Evolutionary conservation across 768 basidiomycete species (phyloP).

Genomic region (Tricholoma sp.): DNA sequence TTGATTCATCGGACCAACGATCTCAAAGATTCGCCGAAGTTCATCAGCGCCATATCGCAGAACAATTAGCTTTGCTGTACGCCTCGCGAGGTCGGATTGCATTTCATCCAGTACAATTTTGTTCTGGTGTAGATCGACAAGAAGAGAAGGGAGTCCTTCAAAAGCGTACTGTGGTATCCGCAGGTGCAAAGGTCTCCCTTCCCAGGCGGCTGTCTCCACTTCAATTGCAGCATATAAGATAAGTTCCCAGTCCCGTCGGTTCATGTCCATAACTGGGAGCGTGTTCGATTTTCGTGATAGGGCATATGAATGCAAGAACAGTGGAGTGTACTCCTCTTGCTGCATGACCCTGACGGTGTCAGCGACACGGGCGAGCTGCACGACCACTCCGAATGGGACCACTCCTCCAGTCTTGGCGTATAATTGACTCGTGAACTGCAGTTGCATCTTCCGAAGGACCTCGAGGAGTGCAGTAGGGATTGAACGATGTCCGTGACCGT

Average conservation of each 20-base stretch:
- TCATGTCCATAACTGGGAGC: constrained; percentile 25
- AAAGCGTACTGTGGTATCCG: constrained; percentile 26
- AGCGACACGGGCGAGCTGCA: constrained; percentile 31
- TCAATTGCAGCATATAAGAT: constrained; percentile 38
- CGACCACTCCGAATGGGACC: constrained; percentile 22
- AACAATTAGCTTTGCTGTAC: constrained; percentile 22
- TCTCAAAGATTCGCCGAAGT: constrained; percentile 20
- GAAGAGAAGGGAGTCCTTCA: constrained; percentile 35
- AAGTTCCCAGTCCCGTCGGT: constrained; percentile 38
- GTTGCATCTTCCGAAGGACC: constrained; percentile 13
- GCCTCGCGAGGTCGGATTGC: constrained; percentile 17
- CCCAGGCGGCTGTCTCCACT: constrained; percentile 25
- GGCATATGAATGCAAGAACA: constrained; percentile 42
- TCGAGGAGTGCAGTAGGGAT: constrained; percentile 2
- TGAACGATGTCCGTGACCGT: not conserved
- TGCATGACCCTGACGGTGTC: constrained; percentile 27
- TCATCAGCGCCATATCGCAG: constrained; percentile 19
- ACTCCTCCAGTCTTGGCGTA: constrained; percentile 13
- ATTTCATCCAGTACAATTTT: constrained; percentile 26
- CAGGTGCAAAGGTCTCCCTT: constrained; percentile 18
- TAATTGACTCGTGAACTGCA: constrained; percentile 19
- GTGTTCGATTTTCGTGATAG: constrained; percentile 24
- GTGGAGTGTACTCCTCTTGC: constrained; percentile 27
- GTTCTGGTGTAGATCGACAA: constrained; percentile 33
- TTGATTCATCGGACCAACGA: constrained; percentile 28